Evolutionary conservation across 208 protist species (phyloP).

Genomic region (Trypanosoma lewisi): DNA sequence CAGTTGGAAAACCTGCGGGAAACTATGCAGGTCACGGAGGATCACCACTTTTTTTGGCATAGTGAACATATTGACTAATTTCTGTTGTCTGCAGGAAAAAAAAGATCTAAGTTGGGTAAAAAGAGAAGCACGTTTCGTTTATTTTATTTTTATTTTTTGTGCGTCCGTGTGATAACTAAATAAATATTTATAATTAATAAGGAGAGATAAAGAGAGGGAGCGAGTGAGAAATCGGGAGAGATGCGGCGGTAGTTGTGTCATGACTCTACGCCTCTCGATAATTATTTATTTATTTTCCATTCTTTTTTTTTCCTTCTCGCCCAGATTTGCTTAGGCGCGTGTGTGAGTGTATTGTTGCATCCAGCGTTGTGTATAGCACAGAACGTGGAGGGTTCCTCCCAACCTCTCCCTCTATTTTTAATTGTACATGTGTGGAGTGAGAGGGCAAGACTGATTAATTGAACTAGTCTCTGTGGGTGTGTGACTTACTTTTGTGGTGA

Average conservation of each 20-base stretch:
- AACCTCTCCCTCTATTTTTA: too few relatives aligned
- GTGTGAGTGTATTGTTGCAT: background rate
- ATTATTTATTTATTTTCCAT: conserved; percentile 7
- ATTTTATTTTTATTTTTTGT: background rate
- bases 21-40: conserved; percentile 39
- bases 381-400: too few relatives aligned
- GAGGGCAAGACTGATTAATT: too few relatives aligned
- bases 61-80: conserved; percentile 53
- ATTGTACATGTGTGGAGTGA: too few relatives aligned
- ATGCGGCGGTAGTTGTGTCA: too few relatives aligned
- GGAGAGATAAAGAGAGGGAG: too few relatives aligned
- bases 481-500: background rate
- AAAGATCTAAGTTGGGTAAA: too few relatives aligned
- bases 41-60: conserved; percentile 72
- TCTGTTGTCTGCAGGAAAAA: background rate
- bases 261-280: background rate
- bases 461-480: background rate
- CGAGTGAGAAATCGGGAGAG: too few relatives aligned
- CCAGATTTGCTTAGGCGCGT: too few relatives aligned
- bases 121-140: background rate
- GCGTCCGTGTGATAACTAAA: too few relatives aligned
- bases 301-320: too few relatives aligned
- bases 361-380: background rate
- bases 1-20: conserved; percentile 38
- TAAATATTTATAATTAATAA: too few relatives aligned